Evolutionary conservation across 768 basidiomycete genomes (phyloP), one percentile per base, ranked within the genome.

Genomic region (Infundibulicybe gibba): DNA sequence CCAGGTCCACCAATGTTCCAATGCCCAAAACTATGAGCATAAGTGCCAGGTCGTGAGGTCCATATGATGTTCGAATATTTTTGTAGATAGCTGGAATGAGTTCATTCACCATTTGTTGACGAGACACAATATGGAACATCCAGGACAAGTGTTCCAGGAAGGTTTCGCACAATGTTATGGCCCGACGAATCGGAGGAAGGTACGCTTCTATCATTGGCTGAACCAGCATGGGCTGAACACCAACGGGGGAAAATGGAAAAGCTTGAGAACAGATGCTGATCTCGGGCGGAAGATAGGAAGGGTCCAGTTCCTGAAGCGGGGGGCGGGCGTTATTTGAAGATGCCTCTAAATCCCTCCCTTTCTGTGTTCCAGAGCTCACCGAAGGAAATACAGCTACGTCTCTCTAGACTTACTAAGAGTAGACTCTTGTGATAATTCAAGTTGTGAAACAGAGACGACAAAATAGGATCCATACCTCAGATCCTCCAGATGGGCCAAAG

Each of bases 21-120:
- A 80, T 67, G 10, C 70, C 74, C 11, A 78, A 60, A 19, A 75
- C 68, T 31, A 74, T 63, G 15, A 78, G 64, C 48, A 79, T 56
- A 38, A 79, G 52, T 13, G 76, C 70, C 16, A 79, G 66, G 47
- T 79, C 77, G 51, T 78, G 77, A 21, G 74, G 75, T 1, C 74
- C 71, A 57, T 73, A 76, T 0, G 62, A 43, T 10, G 57, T 51
- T n/a, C 57, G 50, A 19, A 43, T 49, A 52, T 66, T 62, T 52
- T 69, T 67, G 58, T 79, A 77, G 21, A 79, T 58, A n/a, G 61
- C 55, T 5, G 75, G 72, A 37, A 78, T 72, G 34, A 79, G 65
- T 45, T 72, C 70, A 38, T 67, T 65, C 2, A 76, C 57, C 40
- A 78, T 51, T 40, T 72, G 65, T 40, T 68, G 68, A 9, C 74